A percentile compares a stretch with the other conserved stretches of the same genome.
Evolutionary conservation across 176 grass and related monocot genomes (phyloP).

Genomic region (Raddia distichophylla): DNA sequence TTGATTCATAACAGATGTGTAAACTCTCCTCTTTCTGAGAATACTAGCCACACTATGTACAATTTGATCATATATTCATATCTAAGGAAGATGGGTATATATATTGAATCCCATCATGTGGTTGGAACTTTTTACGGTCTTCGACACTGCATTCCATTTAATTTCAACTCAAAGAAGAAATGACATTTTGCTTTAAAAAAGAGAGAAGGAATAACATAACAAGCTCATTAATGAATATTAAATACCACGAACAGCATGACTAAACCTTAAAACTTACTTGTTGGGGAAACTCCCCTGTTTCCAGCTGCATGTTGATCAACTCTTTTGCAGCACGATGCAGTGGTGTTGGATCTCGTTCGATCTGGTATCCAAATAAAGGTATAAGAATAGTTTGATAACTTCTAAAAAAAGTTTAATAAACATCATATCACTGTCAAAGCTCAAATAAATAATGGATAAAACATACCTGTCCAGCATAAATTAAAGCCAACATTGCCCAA

Average conservation of each 20-base stretch:
- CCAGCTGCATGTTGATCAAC: conserved; percentile 50
- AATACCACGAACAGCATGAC: neutral
- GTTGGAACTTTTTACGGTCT: neutral
- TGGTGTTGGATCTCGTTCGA: conserved; percentile 46
- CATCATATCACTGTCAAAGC: neutral
- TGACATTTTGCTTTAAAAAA: too few relatives aligned
- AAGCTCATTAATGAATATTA: neutral
- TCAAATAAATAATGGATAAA: conserved; percentile 8
- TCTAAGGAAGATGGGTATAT: neutral
- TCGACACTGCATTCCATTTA: neutral
- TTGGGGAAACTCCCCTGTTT: conserved; percentile 47
- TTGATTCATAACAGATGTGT: neutral
- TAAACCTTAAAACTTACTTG: conserved; percentile 37
- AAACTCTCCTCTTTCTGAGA: neutral
- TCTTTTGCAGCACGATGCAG: conserved; percentile 43
- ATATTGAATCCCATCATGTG: neutral
- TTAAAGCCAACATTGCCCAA: conserved; percentile 69
- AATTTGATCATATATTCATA: neutral
- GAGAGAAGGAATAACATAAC: neutral
- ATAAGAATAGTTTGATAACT: neutral
- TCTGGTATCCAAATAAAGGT: conserved; percentile 19
- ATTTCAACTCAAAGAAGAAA: neutral
- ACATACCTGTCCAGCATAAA: conserved; percentile 56
- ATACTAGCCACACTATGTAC: neutral
- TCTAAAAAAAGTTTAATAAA: neutral